A percentile compares a stretch with the other conserved stretches of the same genome.
Conservation (phyloP, 2,329 filamentous ascomycete species). For the Neurospora sp. region DNA sequence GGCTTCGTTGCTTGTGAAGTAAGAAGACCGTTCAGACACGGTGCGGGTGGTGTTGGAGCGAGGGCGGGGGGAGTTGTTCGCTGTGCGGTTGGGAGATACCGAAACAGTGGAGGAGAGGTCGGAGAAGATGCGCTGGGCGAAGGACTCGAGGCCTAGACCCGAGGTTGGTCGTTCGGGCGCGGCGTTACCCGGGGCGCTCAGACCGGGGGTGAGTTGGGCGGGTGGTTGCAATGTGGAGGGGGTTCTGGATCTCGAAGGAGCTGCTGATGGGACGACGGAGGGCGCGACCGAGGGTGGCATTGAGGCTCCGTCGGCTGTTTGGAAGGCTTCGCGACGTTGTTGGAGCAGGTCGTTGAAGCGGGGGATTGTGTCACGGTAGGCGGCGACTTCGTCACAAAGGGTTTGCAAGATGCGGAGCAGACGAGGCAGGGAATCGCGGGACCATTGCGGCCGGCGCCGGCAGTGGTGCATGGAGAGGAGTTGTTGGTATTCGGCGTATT, state of each 20-base stretch:
- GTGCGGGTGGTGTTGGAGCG: background rate
- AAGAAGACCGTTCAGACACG: background rate
- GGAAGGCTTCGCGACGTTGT: constrained; percentile 54
- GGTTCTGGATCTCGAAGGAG: constrained; percentile 54
- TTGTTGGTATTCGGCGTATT: constrained; percentile 32
- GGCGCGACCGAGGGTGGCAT: constrained; percentile 21
- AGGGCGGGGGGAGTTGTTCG: background rate
- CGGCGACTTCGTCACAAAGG: constrained; percentile 51
- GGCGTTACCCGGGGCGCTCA: constrained; percentile 24
- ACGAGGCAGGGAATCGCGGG: constrained; percentile 36
- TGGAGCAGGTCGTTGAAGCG: constrained; percentile 64
- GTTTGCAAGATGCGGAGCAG: constrained; percentile 48
- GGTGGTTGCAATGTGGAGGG: constrained; percentile 49
- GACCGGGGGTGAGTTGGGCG: constrained; percentile 22
- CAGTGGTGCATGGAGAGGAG: constrained; percentile 40
- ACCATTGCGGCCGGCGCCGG: constrained; percentile 44
- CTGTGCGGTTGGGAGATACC: background rate
- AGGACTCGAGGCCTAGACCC: constrained; percentile 39
- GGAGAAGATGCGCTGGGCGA: constrained; percentile 52
- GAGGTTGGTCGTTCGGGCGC: constrained; percentile 39
- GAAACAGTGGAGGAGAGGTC: constrained; percentile 29
- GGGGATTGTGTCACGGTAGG: constrained; percentile 54
- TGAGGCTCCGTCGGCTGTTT: constrained; percentile 42
- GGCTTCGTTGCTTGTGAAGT: background rate
- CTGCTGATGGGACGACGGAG: constrained; percentile 11